Evolutionary conservation across 306 rosid species (phyloP).

Genomic region (Bauhinia variegata): DNA sequence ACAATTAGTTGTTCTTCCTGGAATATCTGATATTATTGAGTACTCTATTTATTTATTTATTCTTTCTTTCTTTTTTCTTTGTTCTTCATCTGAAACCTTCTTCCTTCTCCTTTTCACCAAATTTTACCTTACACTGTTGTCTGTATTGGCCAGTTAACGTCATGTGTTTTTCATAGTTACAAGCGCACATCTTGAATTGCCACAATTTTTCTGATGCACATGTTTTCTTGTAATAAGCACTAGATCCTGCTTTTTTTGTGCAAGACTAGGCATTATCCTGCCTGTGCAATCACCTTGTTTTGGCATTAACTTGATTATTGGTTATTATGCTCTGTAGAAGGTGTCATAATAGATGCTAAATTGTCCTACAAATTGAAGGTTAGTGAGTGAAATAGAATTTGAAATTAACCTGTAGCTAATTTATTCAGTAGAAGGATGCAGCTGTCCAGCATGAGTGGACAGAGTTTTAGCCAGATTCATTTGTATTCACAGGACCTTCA

Average conservation of each 20-base stretch:
- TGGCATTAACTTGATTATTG: slow-evolving; percentile 9
- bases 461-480: background rate
- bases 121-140: slow-evolving; percentile 1
- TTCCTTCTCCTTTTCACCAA: background rate
- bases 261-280: background rate
- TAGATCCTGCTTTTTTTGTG: background rate
- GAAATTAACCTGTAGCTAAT: background rate
- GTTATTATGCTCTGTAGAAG: background rate
- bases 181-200: background rate
- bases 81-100: background rate
- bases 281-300: slow-evolving; percentile 1
- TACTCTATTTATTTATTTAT: too few species aligned
- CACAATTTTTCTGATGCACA: slow-evolving; percentile 2
- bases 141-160: background rate
- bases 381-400: background rate
- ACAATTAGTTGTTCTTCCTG: slow-evolving; percentile 2
- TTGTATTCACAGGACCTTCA: slow-evolving; percentile 1
- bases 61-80: background rate
- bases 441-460: background rate
- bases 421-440: background rate
- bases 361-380: background rate
- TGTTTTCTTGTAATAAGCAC: background rate
- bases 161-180: background rate
- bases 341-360: background rate
- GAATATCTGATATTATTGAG: background rate